Evolutionary conservation across 2,329 filamentous ascomycete species (phyloP).

Genomic region (Aspergillus latus): DNA sequence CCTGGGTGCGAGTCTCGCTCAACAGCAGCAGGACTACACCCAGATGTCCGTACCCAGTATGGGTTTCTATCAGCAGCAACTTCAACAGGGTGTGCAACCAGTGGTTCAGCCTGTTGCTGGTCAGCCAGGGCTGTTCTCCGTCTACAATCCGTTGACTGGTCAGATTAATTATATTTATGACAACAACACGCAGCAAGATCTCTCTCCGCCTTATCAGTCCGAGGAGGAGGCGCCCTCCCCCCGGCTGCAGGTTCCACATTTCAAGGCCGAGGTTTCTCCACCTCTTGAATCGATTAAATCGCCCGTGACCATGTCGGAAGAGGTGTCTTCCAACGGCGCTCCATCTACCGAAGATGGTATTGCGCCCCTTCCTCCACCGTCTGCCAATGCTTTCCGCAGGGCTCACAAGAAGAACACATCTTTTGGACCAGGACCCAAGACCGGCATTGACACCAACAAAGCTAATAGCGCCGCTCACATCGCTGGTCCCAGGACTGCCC

Average conservation of each 20-base stretch:
- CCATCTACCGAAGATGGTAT: conserved; percentile 69
- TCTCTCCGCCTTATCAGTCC: conserved; percentile 32
- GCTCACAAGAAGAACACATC: conserved; percentile 90
- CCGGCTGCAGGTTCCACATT: conserved; percentile 59
- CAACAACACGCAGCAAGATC: conserved; percentile 56
- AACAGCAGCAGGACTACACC: conserved; percentile 52
- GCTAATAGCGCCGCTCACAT: conserved; percentile 54
- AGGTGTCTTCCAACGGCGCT: conserved; percentile 62
- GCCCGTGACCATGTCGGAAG: conserved; percentile 61
- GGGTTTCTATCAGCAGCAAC: conserved; percentile 64
- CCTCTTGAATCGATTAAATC: conserved; percentile 63
- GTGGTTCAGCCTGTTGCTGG: conserved; percentile 62
- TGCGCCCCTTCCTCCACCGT: conserved; percentile 77
- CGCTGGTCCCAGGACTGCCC: conserved; percentile 72
- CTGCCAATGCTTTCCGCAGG: conserved; percentile 87
- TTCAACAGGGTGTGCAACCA: conserved; percentile 65
- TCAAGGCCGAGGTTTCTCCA: conserved; percentile 79
- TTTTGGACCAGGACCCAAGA: conserved; percentile 55
- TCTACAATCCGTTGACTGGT: conserved; percentile 82
- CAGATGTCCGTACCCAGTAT: conserved; percentile 54
- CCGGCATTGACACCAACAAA: conserved; percentile 46
- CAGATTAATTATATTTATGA: conserved; percentile 81
- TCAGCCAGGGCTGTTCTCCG: conserved; percentile 74
- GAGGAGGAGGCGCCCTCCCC: conserved; percentile 48
- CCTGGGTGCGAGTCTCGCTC: conserved; percentile 52